Percentiles rank a stretch among this genome's conserved stretches.
Conservation (phyloP, 148 eudicot genomes). For the Spergularia marina region DNA sequence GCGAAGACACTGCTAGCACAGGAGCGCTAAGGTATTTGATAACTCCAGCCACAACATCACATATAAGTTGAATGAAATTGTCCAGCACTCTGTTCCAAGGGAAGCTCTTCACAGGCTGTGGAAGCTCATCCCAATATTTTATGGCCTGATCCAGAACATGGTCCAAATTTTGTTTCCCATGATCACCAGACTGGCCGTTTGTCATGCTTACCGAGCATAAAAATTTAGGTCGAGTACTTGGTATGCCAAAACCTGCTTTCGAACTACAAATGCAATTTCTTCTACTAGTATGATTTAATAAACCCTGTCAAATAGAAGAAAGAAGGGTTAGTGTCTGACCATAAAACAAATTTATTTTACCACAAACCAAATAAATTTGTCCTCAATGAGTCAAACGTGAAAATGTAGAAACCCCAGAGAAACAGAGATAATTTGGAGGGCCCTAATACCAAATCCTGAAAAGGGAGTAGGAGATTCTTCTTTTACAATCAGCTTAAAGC, state of each 20-base stretch:
- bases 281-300: constrained; percentile 20
- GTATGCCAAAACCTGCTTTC: constrained; percentile 27
- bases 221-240: constrained; percentile 24
- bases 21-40: constrained; percentile 60
- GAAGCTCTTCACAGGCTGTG: constrained; percentile 64
- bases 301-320: constrained; percentile 31
- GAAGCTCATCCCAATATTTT: constrained; percentile 57
- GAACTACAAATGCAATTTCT: constrained; percentile 28
- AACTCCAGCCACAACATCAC: constrained; percentile 50
- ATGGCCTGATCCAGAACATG: constrained; percentile 45
- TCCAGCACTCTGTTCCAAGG: constrained; percentile 67
- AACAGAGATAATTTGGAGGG: background rate
- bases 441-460: background rate
- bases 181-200: constrained; percentile 49
- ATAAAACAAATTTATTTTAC: background rate
- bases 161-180: constrained; percentile 39
- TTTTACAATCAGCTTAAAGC: too few relatives aligned
- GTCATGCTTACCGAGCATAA: constrained; percentile 56
- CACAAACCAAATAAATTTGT: background rate
- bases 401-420: background rate
- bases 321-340: background rate
- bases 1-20: constrained; percentile 55
- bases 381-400: background rate
- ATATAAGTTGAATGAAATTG: constrained; percentile 55
- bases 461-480: too few relatives aligned